Evolutionary conservation across 352 stramenopile genomes (phyloP), one percentile per base, ranked within the genome.

Genomic region (Pythium angustatum): DNA sequence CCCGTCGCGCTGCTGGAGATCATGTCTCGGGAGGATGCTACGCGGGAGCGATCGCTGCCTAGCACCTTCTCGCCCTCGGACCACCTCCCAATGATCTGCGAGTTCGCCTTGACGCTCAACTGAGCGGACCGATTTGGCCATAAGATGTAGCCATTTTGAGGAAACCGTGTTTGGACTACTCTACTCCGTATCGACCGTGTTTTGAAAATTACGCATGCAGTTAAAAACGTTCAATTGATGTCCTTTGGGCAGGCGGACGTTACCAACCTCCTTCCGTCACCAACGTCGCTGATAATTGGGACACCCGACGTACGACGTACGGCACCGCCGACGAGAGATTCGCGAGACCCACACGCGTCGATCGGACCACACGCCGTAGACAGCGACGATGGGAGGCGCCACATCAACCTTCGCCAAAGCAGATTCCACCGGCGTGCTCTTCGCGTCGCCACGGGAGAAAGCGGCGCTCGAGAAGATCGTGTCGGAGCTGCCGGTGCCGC

Each of bases 401-500:
- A 63, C 58, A 44, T 87, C 82, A 5, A 75, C 74, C 6, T 50
- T 73, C 10, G 36, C 69, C 12, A 61, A 66, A 47, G 44, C 76
- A 30, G 56, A 63, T 26, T 47, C 44, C 57, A 24, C 64, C 12
- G 49, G 56, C 11, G 49, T 70, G 41, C 62, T 85, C 30, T 90
- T 90, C 51, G 59, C 77, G 30, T 89, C 81, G 44, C 56, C 64
- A 4, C 67, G 67, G 15, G 78, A 90, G 68, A 78, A 80, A 51
- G 63, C 66, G 14, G 83, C 85, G 6, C 87, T 92, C 62, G 81
- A 94, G 62, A 91, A 84, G 65, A 82, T 94, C 55, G 72, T 88
- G n/a, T 79, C 79, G 47, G 72, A 77, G 44, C 62, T 67, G 28
- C 67, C 78, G 5, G 65, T 88, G 34, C 58, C 75, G 4, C 71